A percentile compares a stretch with the other conserved stretches of the same genome.
Evolutionary conservation across 2,329 filamentous ascomycete genomes (phyloP).

Genomic region (Epichloe gansuensis): DNA sequence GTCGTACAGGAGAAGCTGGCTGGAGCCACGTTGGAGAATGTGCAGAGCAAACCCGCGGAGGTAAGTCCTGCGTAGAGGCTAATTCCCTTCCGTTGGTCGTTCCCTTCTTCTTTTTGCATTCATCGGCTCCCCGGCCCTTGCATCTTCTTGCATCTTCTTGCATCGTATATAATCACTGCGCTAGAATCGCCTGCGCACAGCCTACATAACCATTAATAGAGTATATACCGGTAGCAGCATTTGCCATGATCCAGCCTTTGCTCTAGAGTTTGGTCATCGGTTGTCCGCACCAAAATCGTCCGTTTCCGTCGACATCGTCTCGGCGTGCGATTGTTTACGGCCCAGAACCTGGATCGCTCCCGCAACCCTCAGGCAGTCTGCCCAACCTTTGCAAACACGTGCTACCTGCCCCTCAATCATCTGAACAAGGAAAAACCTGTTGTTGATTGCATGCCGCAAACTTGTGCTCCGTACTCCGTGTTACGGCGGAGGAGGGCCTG

Average conservation of each 20-base stretch:
- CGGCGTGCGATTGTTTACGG: too few species aligned
- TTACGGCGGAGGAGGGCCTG: too few species aligned
- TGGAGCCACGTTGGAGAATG: slow-evolving; percentile 2
- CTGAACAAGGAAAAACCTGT: neutral
- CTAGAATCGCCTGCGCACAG: neutral
- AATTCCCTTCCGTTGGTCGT: neutral
- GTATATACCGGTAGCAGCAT: neutral
- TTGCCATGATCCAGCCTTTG: neutral
- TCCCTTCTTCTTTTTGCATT: neutral
- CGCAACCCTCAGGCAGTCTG: neutral
- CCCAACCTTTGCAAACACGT: neutral
- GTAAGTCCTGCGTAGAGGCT: neutral
- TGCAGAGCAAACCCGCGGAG: neutral
- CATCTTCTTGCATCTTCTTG: neutral
- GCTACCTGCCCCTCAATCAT: neutral
- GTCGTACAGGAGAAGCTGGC: slow-evolving; percentile 9
- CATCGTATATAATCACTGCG: neutral
- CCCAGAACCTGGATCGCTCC: too few species aligned
- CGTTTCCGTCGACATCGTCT: too few species aligned
- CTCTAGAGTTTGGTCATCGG: neutral
- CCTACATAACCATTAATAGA: neutral
- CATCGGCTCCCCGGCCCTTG: neutral
- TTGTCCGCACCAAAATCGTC: too few species aligned
- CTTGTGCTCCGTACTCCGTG: neutral
- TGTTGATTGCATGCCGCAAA: neutral